Evolutionary conservation across 2,329 filamentous ascomycete species (phyloP).

Genomic region (Ustulina deusta): DNA sequence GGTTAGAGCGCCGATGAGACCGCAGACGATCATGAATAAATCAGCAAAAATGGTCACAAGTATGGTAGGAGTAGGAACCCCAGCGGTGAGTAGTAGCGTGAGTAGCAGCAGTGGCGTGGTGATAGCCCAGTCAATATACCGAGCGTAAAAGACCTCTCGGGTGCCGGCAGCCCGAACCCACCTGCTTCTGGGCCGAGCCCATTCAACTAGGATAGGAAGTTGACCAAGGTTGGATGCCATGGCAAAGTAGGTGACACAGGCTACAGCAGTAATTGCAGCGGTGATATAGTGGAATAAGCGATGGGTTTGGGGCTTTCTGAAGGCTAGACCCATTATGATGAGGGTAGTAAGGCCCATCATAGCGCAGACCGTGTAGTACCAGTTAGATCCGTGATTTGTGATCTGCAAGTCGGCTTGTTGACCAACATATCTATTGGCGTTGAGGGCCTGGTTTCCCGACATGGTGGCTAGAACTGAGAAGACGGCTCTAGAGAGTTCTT

Average conservation of each 20-base stretch:
- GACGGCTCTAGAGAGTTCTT: neutral
- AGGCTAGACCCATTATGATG: conserved; percentile 63
- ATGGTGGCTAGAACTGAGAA: conserved; percentile 2
- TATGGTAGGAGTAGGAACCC: conserved; percentile 73
- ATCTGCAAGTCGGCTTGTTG: conserved; percentile 69
- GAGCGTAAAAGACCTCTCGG: conserved; percentile 74
- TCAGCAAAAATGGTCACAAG: conserved; percentile 72
- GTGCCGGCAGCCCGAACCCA: conserved; percentile 61
- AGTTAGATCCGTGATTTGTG: conserved; percentile 69
- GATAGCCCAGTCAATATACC: conserved; percentile 73
- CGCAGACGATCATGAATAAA: conserved; percentile 75
- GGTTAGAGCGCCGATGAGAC: conserved; percentile 74
- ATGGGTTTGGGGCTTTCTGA: conserved; percentile 65
- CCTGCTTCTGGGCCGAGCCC: conserved; percentile 54
- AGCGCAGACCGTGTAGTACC: conserved; percentile 71
- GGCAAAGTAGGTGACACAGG: conserved; percentile 72
- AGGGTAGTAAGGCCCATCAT: conserved; percentile 69
- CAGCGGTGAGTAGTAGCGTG: conserved; percentile 72
- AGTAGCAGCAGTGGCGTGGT: conserved; percentile 74
- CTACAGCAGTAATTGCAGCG: conserved; percentile 67
- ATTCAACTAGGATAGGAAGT: conserved; percentile 72
- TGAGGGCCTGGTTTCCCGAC: conserved; percentile 59
- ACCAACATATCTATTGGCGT: conserved; percentile 59
- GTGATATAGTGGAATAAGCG: conserved; percentile 75
- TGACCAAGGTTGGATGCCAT: conserved; percentile 76